Conservation (phyloP, 371 early-diverging fungal genomes). For the Mucor circinelloides region DNA sequence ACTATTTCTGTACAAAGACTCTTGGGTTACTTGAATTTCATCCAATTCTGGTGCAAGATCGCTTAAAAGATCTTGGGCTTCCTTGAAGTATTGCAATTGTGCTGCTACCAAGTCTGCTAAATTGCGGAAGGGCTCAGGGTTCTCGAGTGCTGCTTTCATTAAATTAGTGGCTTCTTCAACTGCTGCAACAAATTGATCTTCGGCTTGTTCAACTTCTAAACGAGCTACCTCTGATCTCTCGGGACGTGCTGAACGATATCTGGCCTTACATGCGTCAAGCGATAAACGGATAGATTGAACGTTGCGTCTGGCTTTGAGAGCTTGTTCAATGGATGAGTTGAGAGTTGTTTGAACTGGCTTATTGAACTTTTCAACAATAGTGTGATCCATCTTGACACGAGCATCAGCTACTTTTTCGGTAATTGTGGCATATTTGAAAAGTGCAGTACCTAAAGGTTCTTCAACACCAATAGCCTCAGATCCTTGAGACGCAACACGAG, state of each 20-base stretch:
- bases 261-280: conserved; percentile 81
- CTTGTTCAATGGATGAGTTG: conserved; percentile 74
- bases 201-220: conserved; percentile 85
- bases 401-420: conserved; percentile 83
- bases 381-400: conserved; percentile 72
- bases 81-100: conserved; percentile 85
- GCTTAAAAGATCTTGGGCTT: conserved; percentile 74
- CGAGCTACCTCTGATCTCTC: conserved; percentile 72
- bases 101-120: conserved; percentile 83
- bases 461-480: conserved; percentile 66
- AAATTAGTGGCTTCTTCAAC: conserved; percentile 90
- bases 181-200: conserved; percentile 89
- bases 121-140: conserved; percentile 80
- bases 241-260: conserved; percentile 72
- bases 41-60: conserved; percentile 90
- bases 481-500: conserved; percentile 62
- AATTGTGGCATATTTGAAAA: conserved; percentile 80
- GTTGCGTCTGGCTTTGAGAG: conserved; percentile 80
- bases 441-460: conserved; percentile 80
- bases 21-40: conserved; percentile 90
- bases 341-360: conserved; percentile 73
- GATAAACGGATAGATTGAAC: conserved; percentile 80
- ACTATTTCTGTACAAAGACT: conserved; percentile 78
- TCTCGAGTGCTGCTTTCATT: conserved; percentile 90
- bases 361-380: conserved; percentile 71